Base-by-base conservation (phyloP, 306 rosid genomes). In the Ammopiptanthus mongolicus region DNA sequence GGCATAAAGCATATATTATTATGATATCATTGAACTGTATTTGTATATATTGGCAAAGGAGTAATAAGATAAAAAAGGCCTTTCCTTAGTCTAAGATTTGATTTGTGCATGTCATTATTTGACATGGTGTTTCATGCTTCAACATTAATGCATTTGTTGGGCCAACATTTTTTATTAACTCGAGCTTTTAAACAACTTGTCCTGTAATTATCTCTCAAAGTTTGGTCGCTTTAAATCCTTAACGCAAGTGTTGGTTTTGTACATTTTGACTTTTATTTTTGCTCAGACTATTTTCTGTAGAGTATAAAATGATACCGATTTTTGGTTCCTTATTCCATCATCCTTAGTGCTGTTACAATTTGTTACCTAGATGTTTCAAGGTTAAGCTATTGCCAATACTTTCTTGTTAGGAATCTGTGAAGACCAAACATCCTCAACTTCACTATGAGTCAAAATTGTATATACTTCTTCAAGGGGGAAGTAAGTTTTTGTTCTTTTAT, bases 381-480 rank as follows among this genome's bases (percentile, higher is more conserved):
- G 65, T 65, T 60, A 9, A 41, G 62, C 52, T 17, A 17, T 65
- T 65, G n/a, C 51, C 33, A 31, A 65, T 28, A 65, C 44, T 8
- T 34, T 61, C 47, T 61, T 56, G 66, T 60, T 88, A 95, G 98
- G 98, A 95, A 86, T 59, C 96, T 25, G 97, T 75, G 87, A 91
- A 95, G 87, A 92, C 97, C 73, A 95, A 91, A 81, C 98, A 95
- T 76, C 98, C 98, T 31, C 98, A 95, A 81, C 96, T 95, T 83
- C 98, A 95, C 73, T 95, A 95, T 76, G 98, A 95, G 87, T 91
- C 98, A 61, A 95, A 92, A 79, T 81, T 95, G 83, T 95, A 95
- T 82, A 82, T 88, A 93, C 96, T 95, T 85, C 98, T 95, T 63
- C 97, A 95, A 84, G 98, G 98, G 82, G 98, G 98, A 82, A 91